Conservation (phyloP, 2,329 filamentous ascomycete genomes). For the Pseudogymnoascus pannorum region DNA sequence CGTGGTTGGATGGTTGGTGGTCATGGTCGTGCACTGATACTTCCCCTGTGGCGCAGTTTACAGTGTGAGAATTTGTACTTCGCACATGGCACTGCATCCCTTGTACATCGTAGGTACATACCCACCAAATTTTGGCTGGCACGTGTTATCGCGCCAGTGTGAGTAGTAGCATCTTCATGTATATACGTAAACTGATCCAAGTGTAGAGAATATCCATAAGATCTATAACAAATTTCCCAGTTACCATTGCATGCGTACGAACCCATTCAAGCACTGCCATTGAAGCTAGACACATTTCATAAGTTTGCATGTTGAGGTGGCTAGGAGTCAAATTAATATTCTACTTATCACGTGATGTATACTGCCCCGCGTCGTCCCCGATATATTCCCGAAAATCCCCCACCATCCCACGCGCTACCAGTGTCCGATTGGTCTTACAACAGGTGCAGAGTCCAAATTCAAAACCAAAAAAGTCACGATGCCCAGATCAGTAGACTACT, state of each 20-base stretch:
- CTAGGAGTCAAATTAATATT: background rate
- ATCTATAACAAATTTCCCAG: background rate
- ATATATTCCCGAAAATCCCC: conserved; percentile 1
- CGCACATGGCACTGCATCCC: background rate
- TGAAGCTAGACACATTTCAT: background rate
- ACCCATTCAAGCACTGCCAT: background rate
- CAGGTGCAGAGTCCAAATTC: background rate
- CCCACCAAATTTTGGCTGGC: background rate
- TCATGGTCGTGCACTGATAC: background rate
- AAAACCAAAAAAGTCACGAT: conserved; percentile 22
- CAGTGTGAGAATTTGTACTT: background rate
- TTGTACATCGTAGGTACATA: background rate
- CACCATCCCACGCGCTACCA: background rate
- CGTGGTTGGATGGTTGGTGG: background rate
- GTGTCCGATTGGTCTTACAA: conserved; percentile 2
- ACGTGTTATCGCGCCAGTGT: background rate
- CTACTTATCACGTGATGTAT: background rate
- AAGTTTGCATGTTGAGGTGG: no score
- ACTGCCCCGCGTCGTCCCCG: background rate
- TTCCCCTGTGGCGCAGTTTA: background rate
- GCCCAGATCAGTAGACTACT: conserved; percentile 57
- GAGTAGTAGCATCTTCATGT: background rate
- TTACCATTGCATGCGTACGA: background rate
- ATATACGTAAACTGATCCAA: no score
- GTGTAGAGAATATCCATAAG: background rate